A percentile compares a stretch with the other conserved stretches of the same genome.
Evolutionary conservation across 495 filamentous ascomycete genomes (phyloP).

Genomic region (Pseudoneurospora amorphoporcata): DNA sequence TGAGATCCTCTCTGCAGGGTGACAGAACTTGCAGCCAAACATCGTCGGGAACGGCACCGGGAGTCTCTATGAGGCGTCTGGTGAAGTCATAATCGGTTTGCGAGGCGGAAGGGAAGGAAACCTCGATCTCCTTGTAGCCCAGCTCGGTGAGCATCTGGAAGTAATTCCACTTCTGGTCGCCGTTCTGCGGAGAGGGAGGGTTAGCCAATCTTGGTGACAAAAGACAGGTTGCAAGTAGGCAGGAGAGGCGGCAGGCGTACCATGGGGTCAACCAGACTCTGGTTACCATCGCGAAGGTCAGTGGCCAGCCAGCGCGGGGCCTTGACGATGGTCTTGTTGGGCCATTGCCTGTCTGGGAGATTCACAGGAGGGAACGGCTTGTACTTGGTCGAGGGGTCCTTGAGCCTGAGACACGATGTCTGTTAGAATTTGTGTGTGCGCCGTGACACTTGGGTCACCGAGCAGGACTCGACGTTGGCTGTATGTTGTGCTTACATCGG

Average conservation of each 20-base stretch:
- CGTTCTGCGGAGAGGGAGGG: slow-evolving; percentile 45
- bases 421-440: slow-evolving; percentile 10
- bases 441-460: slow-evolving; percentile 7
- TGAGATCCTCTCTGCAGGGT: slow-evolving; percentile 88
- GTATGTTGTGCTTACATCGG: slow-evolving; percentile 23
- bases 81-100: slow-evolving; percentile 96
- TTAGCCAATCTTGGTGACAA: slow-evolving; percentile 14
- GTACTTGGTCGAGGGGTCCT: slow-evolving; percentile 91
- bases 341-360: slow-evolving; percentile 87
- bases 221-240: background rate
- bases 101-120: slow-evolving; percentile 89
- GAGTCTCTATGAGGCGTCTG: slow-evolving; percentile 74
- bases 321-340: slow-evolving; percentile 64
- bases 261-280: slow-evolving; percentile 83
- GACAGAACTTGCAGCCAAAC: slow-evolving; percentile 94
- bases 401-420: slow-evolving; percentile 53
- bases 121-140: slow-evolving; percentile 97
- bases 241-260: slow-evolving; percentile 33
- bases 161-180: slow-evolving; percentile 87
- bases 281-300: slow-evolving; percentile 81
- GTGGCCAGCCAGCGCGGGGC: slow-evolving; percentile 79
- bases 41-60: slow-evolving; percentile 78
- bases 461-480: background rate
- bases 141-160: slow-evolving; percentile 91
- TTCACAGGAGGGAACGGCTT: slow-evolving; percentile 62